Conservation (phyloP, 257 asterid species). For the Orobanche coerulescens region DNA sequence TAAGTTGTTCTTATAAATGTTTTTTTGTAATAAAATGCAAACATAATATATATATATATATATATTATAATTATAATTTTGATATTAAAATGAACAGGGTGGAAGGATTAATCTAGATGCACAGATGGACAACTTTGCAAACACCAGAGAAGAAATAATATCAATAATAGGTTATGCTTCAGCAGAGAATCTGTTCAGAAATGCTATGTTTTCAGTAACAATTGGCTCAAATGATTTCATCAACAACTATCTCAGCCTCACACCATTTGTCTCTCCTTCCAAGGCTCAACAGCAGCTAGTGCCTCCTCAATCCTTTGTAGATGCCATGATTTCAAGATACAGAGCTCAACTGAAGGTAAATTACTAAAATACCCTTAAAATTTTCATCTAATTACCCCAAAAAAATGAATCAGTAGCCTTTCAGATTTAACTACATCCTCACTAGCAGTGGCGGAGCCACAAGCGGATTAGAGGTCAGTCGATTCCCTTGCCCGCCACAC, state of each 20-base stretch:
- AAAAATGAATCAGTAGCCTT: no score
- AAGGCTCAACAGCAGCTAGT: constrained; percentile 28
- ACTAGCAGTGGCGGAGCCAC: no score
- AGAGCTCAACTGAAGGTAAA: constrained; percentile 49
- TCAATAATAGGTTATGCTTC: constrained; percentile 31
- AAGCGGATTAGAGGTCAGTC: no score
- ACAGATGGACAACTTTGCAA: constrained; percentile 71
- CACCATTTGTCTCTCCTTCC: constrained; percentile 38
- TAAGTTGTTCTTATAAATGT: no score
- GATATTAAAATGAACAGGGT: constrained; percentile 25
- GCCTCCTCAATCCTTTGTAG: constrained; percentile 47
- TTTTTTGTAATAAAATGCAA: not conserved
- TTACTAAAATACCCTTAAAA: no score
- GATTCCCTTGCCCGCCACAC: no score
- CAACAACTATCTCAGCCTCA: constrained; percentile 56
- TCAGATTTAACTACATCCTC: no score
- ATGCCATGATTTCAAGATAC: constrained; percentile 50
- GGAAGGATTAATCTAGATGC: constrained; percentile 74
- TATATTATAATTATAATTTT: not conserved
- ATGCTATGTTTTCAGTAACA: constrained; percentile 47
- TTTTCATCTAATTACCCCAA: no score
- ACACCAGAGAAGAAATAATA: constrained; percentile 48
- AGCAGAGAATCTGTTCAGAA: constrained; percentile 29
- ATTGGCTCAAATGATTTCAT: constrained; percentile 78
- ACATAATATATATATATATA: not conserved